phyloP scores from a whole-genome alignment of 1,284 basidiomycete genomes.

The Ustilago xerochloae region DNA sequence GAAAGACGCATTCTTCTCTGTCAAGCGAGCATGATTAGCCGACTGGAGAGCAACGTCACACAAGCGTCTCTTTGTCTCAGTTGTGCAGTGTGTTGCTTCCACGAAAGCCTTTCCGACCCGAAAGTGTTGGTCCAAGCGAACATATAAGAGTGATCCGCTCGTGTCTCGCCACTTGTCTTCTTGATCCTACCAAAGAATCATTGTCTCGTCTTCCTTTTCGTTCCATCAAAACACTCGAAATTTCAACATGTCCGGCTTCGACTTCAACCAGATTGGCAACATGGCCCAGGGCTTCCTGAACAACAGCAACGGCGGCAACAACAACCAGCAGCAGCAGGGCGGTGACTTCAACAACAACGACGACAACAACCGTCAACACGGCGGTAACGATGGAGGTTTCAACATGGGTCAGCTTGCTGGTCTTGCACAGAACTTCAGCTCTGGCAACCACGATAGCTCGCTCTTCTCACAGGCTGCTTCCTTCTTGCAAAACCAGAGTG shows the following conservation, averaged over 20 bases:
- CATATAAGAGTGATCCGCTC: background rate
- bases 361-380: constrained; percentile 27
- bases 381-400: constrained; percentile 42
- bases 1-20: background rate
- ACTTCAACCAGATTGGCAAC: constrained; percentile 42
- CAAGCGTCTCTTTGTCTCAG: constrained; percentile 8
- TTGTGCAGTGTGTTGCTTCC: constrained; percentile 20
- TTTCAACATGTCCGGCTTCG: constrained; percentile 40
- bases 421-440: constrained; percentile 53
- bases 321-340: constrained; percentile 9
- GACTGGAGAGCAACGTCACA: constrained; percentile 23
- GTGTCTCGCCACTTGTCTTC: background rate
- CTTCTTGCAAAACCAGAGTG: constrained; percentile 52
- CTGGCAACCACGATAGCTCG: constrained; percentile 45
- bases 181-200: no score
- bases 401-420: constrained; percentile 46
- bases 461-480: constrained; percentile 51
- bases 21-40: constrained; percentile 12
- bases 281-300: constrained; percentile 41
- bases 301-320: constrained; percentile 20
- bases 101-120: constrained; percentile 6
- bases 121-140: background rate
- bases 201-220: background rate
- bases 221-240: background rate
- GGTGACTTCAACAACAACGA: constrained; percentile 13